Evolutionary conservation across 2,329 filamentous ascomycete genomes (phyloP).

Genomic region (Microdochium trichocladiopsis): DNA sequence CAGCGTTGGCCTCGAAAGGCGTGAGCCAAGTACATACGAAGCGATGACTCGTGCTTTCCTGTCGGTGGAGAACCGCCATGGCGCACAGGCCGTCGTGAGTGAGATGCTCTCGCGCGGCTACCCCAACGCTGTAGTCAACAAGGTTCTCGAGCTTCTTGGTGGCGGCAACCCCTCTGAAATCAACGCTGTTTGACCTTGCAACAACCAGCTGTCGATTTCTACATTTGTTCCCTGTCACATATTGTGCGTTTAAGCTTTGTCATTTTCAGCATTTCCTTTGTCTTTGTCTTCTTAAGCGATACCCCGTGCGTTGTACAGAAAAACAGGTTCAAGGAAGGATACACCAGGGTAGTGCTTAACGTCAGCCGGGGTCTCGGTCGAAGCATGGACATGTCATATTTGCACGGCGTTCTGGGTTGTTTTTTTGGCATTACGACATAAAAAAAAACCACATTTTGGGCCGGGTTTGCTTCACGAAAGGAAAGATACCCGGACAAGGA

Average conservation of each 20-base stretch:
- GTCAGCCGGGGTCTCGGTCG: background rate
- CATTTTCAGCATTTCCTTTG: slow-evolving; percentile 13
- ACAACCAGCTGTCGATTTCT: background rate
- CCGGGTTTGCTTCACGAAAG: background rate
- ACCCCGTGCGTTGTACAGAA: slow-evolving; percentile 17
- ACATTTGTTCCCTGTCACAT: slow-evolving; percentile 1
- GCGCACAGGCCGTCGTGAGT: slow-evolving; percentile 71
- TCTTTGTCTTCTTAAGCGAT: slow-evolving; percentile 19
- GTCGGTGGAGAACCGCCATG: slow-evolving; percentile 69
- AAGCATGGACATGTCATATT: background rate
- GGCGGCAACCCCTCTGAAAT: slow-evolving; percentile 30
- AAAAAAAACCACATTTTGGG: background rate
- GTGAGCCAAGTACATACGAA: slow-evolving; percentile 97
- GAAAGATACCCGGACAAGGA: background rate
- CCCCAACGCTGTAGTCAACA: slow-evolving; percentile 83
- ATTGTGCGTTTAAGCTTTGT: slow-evolving; percentile 9
- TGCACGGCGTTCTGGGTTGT: background rate
- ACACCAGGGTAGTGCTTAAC: background rate
- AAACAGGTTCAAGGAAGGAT: background rate
- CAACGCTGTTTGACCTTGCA: background rate
- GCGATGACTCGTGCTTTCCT: slow-evolving; percentile 95
- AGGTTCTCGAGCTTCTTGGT: slow-evolving; percentile 84
- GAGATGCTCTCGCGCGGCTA: slow-evolving; percentile 92
- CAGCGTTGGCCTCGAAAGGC: slow-evolving; percentile 66
- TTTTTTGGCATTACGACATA: background rate